These are phyloP conservation scores for Kwoniella dendrophila DNA, from an alignment of 768 basidiomycete species.

Conservation along the genomic window DNA sequence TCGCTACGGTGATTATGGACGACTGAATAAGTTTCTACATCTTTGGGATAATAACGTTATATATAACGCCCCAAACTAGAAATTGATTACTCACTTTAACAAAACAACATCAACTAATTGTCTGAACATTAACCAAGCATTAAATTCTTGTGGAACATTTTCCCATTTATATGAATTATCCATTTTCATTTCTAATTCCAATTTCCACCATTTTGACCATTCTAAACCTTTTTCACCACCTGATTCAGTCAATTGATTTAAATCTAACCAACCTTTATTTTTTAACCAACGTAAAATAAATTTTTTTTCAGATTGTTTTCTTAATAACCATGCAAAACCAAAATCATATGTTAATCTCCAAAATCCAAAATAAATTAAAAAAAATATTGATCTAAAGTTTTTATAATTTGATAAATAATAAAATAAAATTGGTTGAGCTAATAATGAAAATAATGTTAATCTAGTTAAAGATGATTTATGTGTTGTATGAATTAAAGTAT, in stretches of 20 bases:
- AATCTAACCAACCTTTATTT: constrained; percentile 84
- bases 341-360: constrained; percentile 91
- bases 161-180: constrained; percentile 91
- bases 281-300: constrained; percentile 87
- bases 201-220: constrained; percentile 78
- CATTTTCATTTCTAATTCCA: constrained; percentile 88
- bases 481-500: constrained; percentile 40
- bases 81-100: constrained; percentile 70
- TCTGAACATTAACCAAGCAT: constrained; percentile 93
- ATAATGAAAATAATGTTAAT: constrained; percentile 77
- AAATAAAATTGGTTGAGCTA: constrained; percentile 75
- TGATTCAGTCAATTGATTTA: constrained; percentile 28
- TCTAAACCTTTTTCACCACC: constrained; percentile 55
- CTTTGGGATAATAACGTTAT: not conserved
- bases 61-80: too few relatives aligned
- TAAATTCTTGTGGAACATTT: constrained; percentile 90
- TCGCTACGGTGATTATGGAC: constrained; percentile 64
- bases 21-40: not conserved
- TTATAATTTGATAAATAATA: constrained; percentile 60
- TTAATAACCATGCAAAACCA: constrained; percentile 90
- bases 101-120: constrained; percentile 95
- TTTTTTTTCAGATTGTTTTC: constrained; percentile 90
- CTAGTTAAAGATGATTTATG: constrained; percentile 70
- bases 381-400: constrained; percentile 63
- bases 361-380: constrained; percentile 86